These are phyloP conservation scores for Mycena floridula DNA, from an alignment of 768 basidiomycete genomes.

Conservation along the genomic window DNA sequence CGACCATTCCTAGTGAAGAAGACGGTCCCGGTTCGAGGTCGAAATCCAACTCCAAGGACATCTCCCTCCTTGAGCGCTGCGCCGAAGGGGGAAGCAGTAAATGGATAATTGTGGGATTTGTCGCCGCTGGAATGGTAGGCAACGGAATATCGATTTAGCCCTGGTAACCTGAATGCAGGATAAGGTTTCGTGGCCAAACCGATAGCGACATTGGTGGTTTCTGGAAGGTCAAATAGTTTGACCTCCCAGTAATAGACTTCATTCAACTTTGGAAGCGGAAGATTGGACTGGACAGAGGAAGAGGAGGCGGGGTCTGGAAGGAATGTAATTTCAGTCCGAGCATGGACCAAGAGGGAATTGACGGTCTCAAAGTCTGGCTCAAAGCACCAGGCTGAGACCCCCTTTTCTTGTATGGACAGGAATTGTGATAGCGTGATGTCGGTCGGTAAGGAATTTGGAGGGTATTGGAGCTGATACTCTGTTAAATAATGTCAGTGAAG, in stretches of 20 bases:
- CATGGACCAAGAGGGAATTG: conserved; percentile 87
- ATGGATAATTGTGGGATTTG: conserved; percentile 96
- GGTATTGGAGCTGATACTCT: conserved; percentile 85
- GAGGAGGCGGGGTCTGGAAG: conserved; percentile 93
- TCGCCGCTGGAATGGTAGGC: conserved; percentile 97
- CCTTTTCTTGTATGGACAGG: conserved; percentile 98
- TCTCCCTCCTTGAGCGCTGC: conserved; percentile 88
- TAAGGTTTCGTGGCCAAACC: conserved; percentile 97
- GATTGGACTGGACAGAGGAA: conserved; percentile 92
- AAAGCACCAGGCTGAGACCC: conserved; percentile 98
- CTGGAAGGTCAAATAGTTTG: conserved; percentile 97
- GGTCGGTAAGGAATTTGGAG: conserved; percentile 93
- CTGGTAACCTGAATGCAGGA: conserved; percentile 89
- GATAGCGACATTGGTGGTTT: conserved; percentile 80
- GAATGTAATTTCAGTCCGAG: conserved; percentile 96
- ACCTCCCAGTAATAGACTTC: conserved; percentile 99
- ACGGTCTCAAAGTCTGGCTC: conserved; percentile 98
- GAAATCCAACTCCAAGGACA: conserved; percentile 92
- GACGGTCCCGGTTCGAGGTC: conserved; percentile 94
- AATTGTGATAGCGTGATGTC: conserved; percentile 99
- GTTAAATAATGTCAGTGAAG: conserved; percentile 3
- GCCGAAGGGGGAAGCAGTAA: conserved; percentile 80
- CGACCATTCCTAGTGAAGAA: conserved; percentile 98
- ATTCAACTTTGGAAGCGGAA: conserved; percentile 95
- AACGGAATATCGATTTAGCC: conserved; percentile 79